A percentile compares a stretch with the other conserved stretches of the same genome.
These are phyloP conservation scores for Tetratostichococcus sp. DNA, from an alignment of 139 green algal genomes.

Conservation along the genomic window DNA sequence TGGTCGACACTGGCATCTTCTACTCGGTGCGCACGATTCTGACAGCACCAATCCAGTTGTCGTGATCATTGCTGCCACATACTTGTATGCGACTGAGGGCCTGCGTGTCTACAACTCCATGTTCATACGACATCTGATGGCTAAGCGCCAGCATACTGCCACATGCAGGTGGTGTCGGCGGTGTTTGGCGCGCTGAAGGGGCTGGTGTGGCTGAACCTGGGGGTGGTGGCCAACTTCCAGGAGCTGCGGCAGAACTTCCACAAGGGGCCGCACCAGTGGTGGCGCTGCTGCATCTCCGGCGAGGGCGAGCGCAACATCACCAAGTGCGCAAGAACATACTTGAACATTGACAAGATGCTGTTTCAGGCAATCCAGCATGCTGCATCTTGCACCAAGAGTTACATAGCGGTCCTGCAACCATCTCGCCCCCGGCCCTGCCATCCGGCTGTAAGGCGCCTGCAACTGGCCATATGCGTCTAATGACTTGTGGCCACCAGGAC, in stretches of 20 bases:
- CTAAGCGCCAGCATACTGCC: background rate
- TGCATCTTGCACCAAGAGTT: too few relatives aligned
- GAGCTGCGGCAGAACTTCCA: conserved; percentile 40
- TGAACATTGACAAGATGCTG: too few relatives aligned
- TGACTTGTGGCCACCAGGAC: too few relatives aligned
- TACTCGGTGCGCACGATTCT: background rate
- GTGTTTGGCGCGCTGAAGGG: conserved; percentile 39
- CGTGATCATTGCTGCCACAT: too few relatives aligned
- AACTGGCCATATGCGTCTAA: too few relatives aligned
- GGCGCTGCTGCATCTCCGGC: conserved; percentile 15
- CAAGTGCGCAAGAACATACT: background rate
- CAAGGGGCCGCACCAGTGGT: conserved; percentile 39
- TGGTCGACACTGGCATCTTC: conserved; percentile 27
- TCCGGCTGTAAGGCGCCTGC: background rate
- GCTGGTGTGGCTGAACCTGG: conserved; percentile 42
- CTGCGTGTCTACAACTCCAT: background rate
- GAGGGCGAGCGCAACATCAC: conserved; percentile 14
- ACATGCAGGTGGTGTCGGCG: conserved; percentile 17
- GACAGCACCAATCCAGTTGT: too few relatives aligned
- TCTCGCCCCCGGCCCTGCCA: too few relatives aligned
- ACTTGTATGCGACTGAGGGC: too few relatives aligned
- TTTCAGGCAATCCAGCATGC: too few relatives aligned
- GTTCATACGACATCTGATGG: background rate
- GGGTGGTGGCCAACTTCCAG: conserved; percentile 34
- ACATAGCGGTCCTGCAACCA: too few relatives aligned